Conservation (phyloP, 306 rosid genomes). For the Cicer bijugum region DNA sequence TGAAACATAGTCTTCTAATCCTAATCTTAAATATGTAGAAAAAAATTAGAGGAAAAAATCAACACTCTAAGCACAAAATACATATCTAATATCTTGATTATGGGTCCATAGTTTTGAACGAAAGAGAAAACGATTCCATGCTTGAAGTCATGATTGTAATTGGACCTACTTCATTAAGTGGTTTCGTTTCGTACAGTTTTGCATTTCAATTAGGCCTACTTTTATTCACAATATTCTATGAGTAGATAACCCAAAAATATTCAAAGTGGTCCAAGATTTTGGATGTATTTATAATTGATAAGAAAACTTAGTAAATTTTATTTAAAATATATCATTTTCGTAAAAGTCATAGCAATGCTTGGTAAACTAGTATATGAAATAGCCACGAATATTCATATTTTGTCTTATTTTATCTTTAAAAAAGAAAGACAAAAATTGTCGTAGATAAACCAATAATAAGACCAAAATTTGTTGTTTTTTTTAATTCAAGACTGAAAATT, state of each 20-base stretch:
- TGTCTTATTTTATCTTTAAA: background rate
- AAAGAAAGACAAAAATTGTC: too few species aligned
- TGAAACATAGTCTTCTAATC: too few species aligned
- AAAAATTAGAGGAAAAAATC: too few species aligned
- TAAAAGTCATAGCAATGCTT: background rate
- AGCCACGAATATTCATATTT: background rate
- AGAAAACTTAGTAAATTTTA: background rate
- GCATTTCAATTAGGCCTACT: constrained; percentile 37
- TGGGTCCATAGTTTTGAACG: background rate
- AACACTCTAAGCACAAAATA: background rate
- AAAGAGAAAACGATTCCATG: constrained; percentile 12
- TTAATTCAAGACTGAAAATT: too few species aligned
- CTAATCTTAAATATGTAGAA: too few species aligned
- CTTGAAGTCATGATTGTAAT: constrained; percentile 42
- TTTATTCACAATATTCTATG: constrained; percentile 25
- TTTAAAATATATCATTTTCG: background rate
- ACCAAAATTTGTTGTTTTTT: too few species aligned
- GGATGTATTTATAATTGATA: background rate
- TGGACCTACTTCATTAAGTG: constrained; percentile 54
- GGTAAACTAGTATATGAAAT: background rate
- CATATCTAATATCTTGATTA: background rate
- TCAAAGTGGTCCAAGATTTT: constrained; percentile 46
- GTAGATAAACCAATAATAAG: too few species aligned
- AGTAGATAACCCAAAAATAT: constrained; percentile 15
- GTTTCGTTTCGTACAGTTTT: constrained; percentile 14